phyloP scores from a whole-genome alignment of 352 stramenopile genomes.

The Phytophthora aleatoria region DNA sequence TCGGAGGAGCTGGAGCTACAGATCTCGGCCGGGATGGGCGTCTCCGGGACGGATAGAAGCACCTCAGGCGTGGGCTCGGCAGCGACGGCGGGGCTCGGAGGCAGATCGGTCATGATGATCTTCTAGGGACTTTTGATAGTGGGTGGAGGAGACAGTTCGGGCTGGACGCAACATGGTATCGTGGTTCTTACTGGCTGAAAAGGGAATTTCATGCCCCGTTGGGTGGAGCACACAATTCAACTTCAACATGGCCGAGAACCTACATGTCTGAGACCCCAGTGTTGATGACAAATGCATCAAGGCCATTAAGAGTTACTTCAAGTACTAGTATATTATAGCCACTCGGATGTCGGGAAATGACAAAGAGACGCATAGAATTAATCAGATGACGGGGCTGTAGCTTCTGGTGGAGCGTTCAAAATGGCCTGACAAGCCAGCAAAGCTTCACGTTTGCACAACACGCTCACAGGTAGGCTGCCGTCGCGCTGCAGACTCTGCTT shows the following conservation, averaged over 20 bases:
- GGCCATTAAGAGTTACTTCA: no score
- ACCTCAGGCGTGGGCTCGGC: slow-evolving; percentile 7
- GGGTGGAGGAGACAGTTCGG: slow-evolving; percentile 36
- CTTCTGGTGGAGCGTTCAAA: slow-evolving; percentile 17
- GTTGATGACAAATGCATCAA: no score
- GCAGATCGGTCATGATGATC: slow-evolving; percentile 26
- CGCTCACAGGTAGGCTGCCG: slow-evolving; percentile 43
- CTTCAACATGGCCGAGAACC: slow-evolving; percentile 18
- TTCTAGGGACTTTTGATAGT: neutral
- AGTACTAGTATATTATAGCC: no score
- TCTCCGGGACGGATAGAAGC: slow-evolving; percentile 7
- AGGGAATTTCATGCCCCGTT: slow-evolving; percentile 15
- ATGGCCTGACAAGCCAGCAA: slow-evolving; percentile 29
- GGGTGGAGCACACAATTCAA: slow-evolving; percentile 26
- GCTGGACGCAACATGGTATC: slow-evolving; percentile 14
- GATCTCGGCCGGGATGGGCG: neutral
- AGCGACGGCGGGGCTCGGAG: neutral
- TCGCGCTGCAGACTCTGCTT: slow-evolving; percentile 42
- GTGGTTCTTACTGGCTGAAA: slow-evolving; percentile 25
- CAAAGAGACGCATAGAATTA: neutral
- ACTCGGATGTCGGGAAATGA: neutral
- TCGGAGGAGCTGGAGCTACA: slow-evolving; percentile 3
- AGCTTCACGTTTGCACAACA: slow-evolving; percentile 39
- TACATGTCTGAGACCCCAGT: neutral
- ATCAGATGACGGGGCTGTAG: slow-evolving; percentile 2